These are phyloP conservation scores for Pythium insidiosum DNA, from an alignment of 352 stramenopile genomes.

Conservation along the genomic window DNA sequence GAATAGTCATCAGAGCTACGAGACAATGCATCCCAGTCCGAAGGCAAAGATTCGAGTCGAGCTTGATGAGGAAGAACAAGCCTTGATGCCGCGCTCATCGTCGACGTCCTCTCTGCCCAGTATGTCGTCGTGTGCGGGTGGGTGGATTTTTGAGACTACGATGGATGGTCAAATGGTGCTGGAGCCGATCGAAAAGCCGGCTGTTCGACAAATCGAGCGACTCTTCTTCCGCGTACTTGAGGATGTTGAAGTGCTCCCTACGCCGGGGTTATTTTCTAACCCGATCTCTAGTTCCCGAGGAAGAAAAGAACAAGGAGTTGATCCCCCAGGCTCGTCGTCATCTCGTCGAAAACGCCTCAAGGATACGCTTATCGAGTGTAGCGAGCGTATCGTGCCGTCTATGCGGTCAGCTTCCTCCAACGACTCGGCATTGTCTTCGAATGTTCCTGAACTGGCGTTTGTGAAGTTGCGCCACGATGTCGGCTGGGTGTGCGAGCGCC, in stretches of 20 bases:
- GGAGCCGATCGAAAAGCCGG: constrained; percentile 51
- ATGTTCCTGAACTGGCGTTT: constrained; percentile 31
- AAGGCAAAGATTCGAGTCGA: constrained; percentile 12
- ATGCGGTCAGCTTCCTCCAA: constrained; percentile 1
- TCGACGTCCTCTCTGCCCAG: constrained; percentile 10
- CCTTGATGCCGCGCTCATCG: constrained; percentile 14
- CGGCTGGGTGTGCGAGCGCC: constrained; percentile 71
- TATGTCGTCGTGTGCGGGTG: constrained; percentile 38
- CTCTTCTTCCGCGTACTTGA: constrained; percentile 75
- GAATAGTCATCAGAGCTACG: constrained; percentile 25
- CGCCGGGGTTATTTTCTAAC: constrained; percentile 19
- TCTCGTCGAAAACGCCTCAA: constrained; percentile 51
- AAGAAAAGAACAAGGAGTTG: constrained; percentile 1
- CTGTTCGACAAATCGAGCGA: constrained; percentile 57
- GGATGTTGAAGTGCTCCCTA: constrained; percentile 57
- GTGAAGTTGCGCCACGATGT: constrained; percentile 77
- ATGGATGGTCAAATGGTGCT: constrained; percentile 80
- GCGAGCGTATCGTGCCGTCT: constrained; percentile 54
- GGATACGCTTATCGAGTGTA: constrained; percentile 71
- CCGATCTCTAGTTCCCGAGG: constrained; percentile 3
- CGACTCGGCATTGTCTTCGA: constrained; percentile 2
- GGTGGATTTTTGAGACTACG: constrained; percentile 82
- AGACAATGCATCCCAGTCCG: constrained; percentile 7
- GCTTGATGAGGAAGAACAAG: constrained; percentile 15
- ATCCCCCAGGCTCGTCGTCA: constrained; percentile 14